These are phyloP conservation scores for Begonia fuchsioides DNA, from an alignment of 306 rosid species.

Conservation along the genomic window DNA sequence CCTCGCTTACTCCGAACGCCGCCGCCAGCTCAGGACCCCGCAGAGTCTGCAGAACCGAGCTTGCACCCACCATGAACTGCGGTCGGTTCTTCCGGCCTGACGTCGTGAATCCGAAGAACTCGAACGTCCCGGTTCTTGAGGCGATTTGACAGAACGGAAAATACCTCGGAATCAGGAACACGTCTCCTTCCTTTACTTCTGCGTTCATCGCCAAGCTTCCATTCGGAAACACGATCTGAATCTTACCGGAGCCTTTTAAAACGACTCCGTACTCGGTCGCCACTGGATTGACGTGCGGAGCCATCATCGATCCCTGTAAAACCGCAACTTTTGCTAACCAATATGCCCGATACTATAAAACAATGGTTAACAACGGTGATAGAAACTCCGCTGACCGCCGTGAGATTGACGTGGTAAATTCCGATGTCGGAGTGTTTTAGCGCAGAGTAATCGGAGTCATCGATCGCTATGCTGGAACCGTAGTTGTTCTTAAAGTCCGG, in stretches of 20 bases:
- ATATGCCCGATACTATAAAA: neutral
- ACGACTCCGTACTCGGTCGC: slow-evolving; percentile 78
- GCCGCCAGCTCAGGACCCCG: slow-evolving; percentile 59
- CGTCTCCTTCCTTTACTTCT: slow-evolving; percentile 48
- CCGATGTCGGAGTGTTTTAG: slow-evolving; percentile 41
- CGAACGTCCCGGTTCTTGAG: slow-evolving; percentile 32
- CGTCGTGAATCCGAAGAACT: slow-evolving; percentile 83
- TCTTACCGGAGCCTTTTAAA: slow-evolving; percentile 42
- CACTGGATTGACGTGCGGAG: slow-evolving; percentile 72
- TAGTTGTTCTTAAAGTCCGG: slow-evolving; percentile 46
- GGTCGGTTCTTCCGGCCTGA: slow-evolving; percentile 47
- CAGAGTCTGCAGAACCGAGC: slow-evolving; percentile 33
- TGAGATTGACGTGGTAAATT: slow-evolving; percentile 53
- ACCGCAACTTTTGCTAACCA: too few species aligned
- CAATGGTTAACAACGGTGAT: neutral
- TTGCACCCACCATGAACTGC: slow-evolving; percentile 60
- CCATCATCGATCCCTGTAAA: slow-evolving; percentile 75
- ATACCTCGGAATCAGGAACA: slow-evolving; percentile 59
- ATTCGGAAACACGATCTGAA: slow-evolving; percentile 60
- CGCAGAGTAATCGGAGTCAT: slow-evolving; percentile 39
- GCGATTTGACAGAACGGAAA: slow-evolving; percentile 72
- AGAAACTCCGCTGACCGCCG: slow-evolving; percentile 29
- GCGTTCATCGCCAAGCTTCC: slow-evolving; percentile 58
- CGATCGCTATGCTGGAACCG: slow-evolving; percentile 59
- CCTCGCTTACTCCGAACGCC: slow-evolving; percentile 42